Base-by-base conservation (phyloP, 2,329 filamentous ascomycete genomes). In the Paecilomyces niveus region DNA sequence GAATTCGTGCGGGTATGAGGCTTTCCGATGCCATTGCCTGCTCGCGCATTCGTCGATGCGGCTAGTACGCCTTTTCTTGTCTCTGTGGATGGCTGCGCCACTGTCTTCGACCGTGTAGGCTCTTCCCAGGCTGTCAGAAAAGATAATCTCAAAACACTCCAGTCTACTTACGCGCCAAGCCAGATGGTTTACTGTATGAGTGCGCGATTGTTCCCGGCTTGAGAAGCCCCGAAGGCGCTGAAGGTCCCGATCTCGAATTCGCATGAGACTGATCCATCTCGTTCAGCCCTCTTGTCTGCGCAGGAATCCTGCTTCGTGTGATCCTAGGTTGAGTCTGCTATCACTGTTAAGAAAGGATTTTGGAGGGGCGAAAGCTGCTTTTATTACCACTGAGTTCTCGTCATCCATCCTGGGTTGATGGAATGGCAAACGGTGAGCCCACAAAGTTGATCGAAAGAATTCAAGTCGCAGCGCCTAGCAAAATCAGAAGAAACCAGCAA, bases 111-210 rank as follows among this genome's bases (percentile, higher is more conserved):
- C 26, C 76, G 69, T n/a, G 75, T 73, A 10, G 80, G 75, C 68
- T 81, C 79, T 59, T 74, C 6, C 18, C 70, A 58, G 76, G 78
- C 77, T 65, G 57, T 67, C 54, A 62, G 59, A 18, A 24, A 6
- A 24, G 50, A 29, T 8, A 13, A 24, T 6, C 59, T 63, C 70
- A 55, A 70, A 65, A 50, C 39, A 54, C 57, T 57, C 58, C 49
- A 50, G 49, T 39, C 33, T 59, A 58, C 68, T 63, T 68, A 71
- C 68, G 67, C 54, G 67, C 68, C 70, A 70, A 75, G 80, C 80
- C 71, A 60, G 78, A 78, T 45, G 76, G 76, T 56, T 80, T 78
- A 69, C 81, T 83, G 64, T 82, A 78, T 64, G 84, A 84, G 58
- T 72, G 67, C 58, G 72, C 72, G 31, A 71, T 72, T 15, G 73